Evolutionary conservation across 2,329 filamentous ascomycete species (phyloP).

Genomic region (Sordariomycetes sp.): DNA sequence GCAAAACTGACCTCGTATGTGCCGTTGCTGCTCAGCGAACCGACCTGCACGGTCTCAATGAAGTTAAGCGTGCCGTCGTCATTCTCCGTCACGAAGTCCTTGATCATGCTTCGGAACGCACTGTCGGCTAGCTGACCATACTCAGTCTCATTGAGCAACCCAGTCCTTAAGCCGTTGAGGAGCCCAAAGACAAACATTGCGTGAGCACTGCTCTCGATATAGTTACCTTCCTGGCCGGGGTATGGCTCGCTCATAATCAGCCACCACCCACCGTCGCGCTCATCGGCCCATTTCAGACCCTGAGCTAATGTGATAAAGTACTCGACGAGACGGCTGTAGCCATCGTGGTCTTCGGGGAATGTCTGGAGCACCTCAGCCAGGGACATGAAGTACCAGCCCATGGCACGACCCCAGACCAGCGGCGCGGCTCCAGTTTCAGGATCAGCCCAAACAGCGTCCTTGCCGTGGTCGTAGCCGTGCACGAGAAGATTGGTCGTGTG

Average conservation of each 20-base stretch:
- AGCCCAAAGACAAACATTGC: constrained; percentile 49
- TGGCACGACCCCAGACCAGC: constrained; percentile 41
- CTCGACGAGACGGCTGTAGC: constrained; percentile 21
- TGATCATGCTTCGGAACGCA: constrained; percentile 24
- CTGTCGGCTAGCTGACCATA: constrained; percentile 12
- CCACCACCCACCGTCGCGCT: constrained; percentile 44
- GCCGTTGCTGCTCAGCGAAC: constrained; percentile 37
- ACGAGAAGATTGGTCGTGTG: constrained; percentile 31
- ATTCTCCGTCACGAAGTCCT: constrained; percentile 34
- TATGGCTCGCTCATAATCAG: constrained; percentile 43
- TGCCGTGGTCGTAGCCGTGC: constrained; percentile 44
- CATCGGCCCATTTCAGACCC: constrained; percentile 30
- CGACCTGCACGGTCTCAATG: constrained; percentile 42
- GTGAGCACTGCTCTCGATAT: constrained; percentile 49
- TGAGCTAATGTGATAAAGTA: constrained; percentile 30
- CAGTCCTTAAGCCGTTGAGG: constrained; percentile 28
- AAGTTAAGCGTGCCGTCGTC: constrained; percentile 38
- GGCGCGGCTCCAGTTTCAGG: constrained; percentile 38
- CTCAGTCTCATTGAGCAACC: constrained; percentile 12
- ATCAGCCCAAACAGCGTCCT: constrained; percentile 41
- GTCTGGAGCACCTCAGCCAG: constrained; percentile 40
- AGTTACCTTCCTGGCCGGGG: constrained; percentile 41
- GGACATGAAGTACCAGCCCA: constrained; percentile 46
- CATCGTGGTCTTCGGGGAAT: constrained; percentile 26
- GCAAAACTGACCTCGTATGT: constrained; percentile 33